These are phyloP conservation scores for Vickermania spadyakhi DNA, from an alignment of 208 protist species.

Conservation along the genomic window DNA sequence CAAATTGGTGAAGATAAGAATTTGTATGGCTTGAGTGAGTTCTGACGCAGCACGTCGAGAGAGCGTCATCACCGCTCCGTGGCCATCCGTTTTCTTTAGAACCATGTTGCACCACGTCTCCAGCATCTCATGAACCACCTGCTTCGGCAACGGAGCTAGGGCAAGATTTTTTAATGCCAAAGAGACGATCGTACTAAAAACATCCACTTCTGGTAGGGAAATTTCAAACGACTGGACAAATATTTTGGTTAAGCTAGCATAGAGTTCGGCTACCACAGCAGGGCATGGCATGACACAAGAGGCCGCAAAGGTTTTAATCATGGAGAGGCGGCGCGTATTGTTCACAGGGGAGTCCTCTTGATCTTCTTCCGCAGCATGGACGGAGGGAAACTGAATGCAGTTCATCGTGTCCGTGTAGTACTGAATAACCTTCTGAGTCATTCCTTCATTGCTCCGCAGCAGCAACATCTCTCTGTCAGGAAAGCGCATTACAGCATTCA, in stretches of 20 bases:
- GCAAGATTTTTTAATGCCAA: constrained; percentile 20
- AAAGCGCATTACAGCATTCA: background rate
- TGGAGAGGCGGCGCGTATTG: background rate
- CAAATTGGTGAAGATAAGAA: constrained; percentile 50
- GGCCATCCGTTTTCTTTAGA: constrained; percentile 8
- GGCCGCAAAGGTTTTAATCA: background rate
- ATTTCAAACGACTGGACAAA: constrained; percentile 31
- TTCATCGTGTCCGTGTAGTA: background rate
- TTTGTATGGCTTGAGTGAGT: constrained; percentile 27
- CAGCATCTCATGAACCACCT: constrained; percentile 28
- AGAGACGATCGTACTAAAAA: constrained; percentile 15
- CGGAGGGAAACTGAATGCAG: background rate
- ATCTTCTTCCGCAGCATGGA: background rate
- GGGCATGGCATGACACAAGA: background rate
- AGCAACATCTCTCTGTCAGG: background rate
- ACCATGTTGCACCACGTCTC: constrained; percentile 42
- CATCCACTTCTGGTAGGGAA: constrained; percentile 35
- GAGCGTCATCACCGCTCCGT: constrained; percentile 17
- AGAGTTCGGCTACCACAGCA: background rate
- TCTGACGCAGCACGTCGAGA: constrained; percentile 22
- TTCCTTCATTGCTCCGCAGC: background rate
- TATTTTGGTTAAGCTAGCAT: background rate
- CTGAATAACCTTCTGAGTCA: background rate
- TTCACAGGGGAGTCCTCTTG: background rate
- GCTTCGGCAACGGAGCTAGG: constrained; percentile 24